These are phyloP conservation scores for Porcisia deanei DNA, from an alignment of 208 protist species.

Conservation along the genomic window DNA sequence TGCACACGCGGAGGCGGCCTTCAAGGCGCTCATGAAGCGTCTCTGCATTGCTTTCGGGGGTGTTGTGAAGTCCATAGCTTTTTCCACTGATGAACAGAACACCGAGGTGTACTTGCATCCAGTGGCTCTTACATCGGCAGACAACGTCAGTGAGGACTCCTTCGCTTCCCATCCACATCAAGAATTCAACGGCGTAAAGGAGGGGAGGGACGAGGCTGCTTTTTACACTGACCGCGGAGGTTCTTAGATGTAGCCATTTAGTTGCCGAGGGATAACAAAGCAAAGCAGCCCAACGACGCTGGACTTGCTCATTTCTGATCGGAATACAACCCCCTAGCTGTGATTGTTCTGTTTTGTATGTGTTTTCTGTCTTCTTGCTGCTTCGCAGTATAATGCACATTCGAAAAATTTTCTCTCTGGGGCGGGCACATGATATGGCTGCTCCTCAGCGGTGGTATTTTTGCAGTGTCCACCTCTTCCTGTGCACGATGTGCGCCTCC, in stretches of 20 bases:
- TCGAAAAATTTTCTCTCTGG: background rate
- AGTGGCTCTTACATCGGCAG: background rate
- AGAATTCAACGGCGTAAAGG: conserved; percentile 19
- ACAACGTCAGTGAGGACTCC: background rate
- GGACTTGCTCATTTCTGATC: background rate
- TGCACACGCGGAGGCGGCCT: conserved; percentile 2
- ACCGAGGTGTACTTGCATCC: conserved; percentile 20
- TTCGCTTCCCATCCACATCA: conserved; percentile 7
- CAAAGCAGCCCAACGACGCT: background rate
- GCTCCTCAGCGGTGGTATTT: background rate
- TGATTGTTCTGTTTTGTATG: background rate
- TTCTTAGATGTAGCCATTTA: background rate
- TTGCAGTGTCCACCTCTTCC: background rate
- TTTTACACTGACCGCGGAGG: conserved; percentile 7
- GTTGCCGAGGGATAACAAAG: background rate
- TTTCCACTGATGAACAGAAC: conserved; percentile 6
- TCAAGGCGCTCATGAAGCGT: conserved; percentile 10
- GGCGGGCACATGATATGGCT: background rate
- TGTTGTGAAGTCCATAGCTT: conserved; percentile 12
- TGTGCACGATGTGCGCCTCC: background rate
- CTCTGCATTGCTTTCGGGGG: conserved; percentile 18
- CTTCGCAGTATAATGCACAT: background rate
- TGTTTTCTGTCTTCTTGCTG: background rate
- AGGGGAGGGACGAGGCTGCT: background rate
- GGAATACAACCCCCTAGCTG: background rate